A percentile compares a stretch with the other conserved stretches of the same genome.
phyloP scores from a whole-genome alignment of 2,329 filamentous ascomycete species.

The Trichocomaceae sp. region DNA sequence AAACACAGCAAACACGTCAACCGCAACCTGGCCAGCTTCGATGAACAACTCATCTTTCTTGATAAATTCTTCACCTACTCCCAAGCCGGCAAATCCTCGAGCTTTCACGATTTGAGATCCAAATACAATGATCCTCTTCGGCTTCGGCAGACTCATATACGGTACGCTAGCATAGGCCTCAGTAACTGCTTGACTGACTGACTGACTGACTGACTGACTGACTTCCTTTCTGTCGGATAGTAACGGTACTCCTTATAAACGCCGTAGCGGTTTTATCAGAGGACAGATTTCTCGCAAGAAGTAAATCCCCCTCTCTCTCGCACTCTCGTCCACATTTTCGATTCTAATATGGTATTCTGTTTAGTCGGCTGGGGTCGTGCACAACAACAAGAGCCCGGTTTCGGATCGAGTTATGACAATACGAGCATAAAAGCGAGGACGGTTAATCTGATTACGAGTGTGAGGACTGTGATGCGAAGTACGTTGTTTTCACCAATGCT shows the following conservation, averaged over 20 bases:
- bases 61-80: no score
- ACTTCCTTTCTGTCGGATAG: no score
- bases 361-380: conserved; percentile 71
- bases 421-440: conserved; percentile 78
- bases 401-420: conserved; percentile 65
- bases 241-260: conserved; percentile 80
- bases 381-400: conserved; percentile 60
- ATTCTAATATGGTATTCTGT: neutral
- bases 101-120: neutral
- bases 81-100: neutral
- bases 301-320: conserved; percentile 34
- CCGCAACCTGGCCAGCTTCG: conserved; percentile 9
- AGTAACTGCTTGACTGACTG: neutral
- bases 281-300: conserved; percentile 84
- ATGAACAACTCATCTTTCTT: neutral
- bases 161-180: conserved; percentile 38
- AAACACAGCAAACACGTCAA: conserved; percentile 13
- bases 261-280: conserved; percentile 89
- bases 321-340: neutral
- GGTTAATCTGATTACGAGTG: conserved; percentile 82
- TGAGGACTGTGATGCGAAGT: conserved; percentile 92
- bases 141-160: conserved; percentile 66
- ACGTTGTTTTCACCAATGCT: conserved; percentile 33
- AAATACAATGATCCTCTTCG: conserved; percentile 63
- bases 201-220: neutral